Percentiles rank a stretch among this genome's conserved stretches.
Conservation (phyloP, 805 yeast species). For the Candida boleticola region DNA sequence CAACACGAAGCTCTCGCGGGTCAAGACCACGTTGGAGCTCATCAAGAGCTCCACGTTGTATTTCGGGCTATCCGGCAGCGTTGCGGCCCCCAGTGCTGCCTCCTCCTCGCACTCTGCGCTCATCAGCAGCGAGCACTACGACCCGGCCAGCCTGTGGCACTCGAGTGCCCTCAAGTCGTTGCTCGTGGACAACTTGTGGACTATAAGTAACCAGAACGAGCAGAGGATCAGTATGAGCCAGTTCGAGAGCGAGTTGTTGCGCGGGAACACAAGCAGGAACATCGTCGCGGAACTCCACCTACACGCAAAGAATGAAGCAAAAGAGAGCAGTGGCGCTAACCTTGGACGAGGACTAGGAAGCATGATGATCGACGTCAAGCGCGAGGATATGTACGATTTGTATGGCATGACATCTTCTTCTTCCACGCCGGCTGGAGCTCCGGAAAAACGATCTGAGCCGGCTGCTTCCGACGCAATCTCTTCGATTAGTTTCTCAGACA, state of each 20-base stretch:
- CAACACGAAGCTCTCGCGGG: conserved; percentile 35
- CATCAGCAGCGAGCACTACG: conserved; percentile 7
- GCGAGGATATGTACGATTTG: conserved; percentile 9
- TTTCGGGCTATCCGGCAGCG: conserved; percentile 46
- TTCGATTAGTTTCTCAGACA: background rate
- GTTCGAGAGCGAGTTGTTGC: conserved; percentile 42
- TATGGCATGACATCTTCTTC: background rate
- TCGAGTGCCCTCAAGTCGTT: conserved; percentile 16
- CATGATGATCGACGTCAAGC: conserved; percentile 4
- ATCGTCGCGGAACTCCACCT: conserved; percentile 40
- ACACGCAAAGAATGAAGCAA: conserved; percentile 9
- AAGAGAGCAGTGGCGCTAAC: conserved; percentile 3
- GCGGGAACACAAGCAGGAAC: conserved; percentile 43
- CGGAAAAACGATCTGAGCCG: background rate
- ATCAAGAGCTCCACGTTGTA: conserved; percentile 50
- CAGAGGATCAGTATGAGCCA: conserved; percentile 38
- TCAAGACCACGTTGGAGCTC: conserved; percentile 45
- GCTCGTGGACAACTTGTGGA: conserved; percentile 35
- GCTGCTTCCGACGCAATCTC: background rate
- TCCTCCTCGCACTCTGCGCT: conserved; percentile 2
- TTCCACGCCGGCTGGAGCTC: background rate
- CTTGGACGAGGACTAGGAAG: background rate
- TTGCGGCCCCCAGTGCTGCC: background rate
- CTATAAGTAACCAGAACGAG: conserved; percentile 32
- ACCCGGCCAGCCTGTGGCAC: conserved; percentile 19